Conservation (phyloP, 2,329 filamentous ascomycete genomes). For the Verticillium nonalfalfae region DNA sequence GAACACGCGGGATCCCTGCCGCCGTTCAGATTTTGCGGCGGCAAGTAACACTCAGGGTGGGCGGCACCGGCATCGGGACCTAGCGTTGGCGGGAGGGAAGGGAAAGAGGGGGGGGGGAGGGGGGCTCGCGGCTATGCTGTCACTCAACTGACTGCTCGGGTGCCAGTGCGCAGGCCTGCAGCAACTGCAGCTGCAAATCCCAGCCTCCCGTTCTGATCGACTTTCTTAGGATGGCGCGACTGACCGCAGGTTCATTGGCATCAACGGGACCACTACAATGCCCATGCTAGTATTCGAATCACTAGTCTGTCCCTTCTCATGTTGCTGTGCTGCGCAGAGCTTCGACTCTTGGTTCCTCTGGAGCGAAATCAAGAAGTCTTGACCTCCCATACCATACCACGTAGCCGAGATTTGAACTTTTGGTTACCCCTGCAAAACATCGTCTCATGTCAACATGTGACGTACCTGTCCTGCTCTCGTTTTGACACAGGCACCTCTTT, state of each 20-base stretch:
- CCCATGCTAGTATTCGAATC: neutral
- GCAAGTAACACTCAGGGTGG: neutral
- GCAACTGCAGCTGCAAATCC: neutral
- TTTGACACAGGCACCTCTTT: neutral
- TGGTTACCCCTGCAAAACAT: neutral
- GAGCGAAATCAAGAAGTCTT: neutral
- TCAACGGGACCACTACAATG: neutral
- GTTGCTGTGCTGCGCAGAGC: neutral
- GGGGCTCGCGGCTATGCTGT: neutral
- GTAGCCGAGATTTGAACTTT: neutral
- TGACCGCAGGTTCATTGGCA: neutral
- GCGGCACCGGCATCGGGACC: neutral
- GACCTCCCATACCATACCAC: neutral
- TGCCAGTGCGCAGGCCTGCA: neutral
- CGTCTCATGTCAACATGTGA: neutral
- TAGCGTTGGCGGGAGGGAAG: neutral
- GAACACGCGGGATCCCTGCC: neutral
- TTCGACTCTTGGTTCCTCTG: neutral
- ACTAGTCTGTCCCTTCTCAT: neutral
- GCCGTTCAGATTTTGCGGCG: neutral
- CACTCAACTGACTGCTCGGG: neutral
- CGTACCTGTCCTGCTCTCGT: neutral
- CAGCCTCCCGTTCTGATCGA: neutral
- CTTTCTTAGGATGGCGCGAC: neutral
- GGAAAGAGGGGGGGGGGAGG: neutral